Evolutionary conservation across 441 rosid genomes (phyloP).

Genomic region (Pelargonium australe): DNA sequence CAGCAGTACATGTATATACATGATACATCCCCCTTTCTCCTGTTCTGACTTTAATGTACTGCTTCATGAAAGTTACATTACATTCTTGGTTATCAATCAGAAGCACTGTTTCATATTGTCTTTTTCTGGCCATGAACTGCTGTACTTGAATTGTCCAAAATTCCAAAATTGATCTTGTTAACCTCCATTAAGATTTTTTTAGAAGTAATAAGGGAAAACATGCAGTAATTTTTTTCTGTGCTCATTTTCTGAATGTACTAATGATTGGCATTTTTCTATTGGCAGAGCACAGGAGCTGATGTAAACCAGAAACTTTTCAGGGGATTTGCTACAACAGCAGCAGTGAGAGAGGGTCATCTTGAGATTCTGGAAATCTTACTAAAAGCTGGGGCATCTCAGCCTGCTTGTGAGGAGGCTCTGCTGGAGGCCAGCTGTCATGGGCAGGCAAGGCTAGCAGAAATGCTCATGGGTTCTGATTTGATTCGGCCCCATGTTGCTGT

Average conservation of each 20-base stretch:
- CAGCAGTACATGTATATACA: conserved; percentile 24
- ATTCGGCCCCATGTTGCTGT: conserved; percentile 83
- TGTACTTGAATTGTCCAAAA: conserved; percentile 26
- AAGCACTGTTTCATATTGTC: conserved; percentile 32
- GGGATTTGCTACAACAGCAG: conserved; percentile 86
- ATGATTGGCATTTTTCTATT: conserved; percentile 22
- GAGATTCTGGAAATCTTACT: conserved; percentile 80
- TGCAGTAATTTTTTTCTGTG: neutral
- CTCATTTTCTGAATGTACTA: conserved; percentile 19
- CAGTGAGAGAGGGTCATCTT: conserved; percentile 80
- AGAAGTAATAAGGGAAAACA: neutral
- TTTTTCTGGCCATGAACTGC: conserved; percentile 20
- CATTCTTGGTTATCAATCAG: conserved; percentile 31
- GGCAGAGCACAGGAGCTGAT: conserved; percentile 83
- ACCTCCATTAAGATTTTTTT: neutral
- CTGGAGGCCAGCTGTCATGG: conserved; percentile 81
- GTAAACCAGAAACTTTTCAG: conserved; percentile 88
- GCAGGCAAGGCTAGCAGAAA: conserved; percentile 49
- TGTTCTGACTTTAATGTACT: conserved; percentile 20
- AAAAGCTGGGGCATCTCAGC: conserved; percentile 86
- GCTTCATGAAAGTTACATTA: conserved; percentile 22
- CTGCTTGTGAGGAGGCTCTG: conserved; percentile 91
- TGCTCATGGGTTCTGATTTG: conserved; percentile 80
- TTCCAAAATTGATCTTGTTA: conserved; percentile 14
- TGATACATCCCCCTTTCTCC: conserved; percentile 25